These are phyloP conservation scores for Sporopachydermia lactativora DNA, from an alignment of 805 yeast species.

Conservation along the genomic window DNA sequence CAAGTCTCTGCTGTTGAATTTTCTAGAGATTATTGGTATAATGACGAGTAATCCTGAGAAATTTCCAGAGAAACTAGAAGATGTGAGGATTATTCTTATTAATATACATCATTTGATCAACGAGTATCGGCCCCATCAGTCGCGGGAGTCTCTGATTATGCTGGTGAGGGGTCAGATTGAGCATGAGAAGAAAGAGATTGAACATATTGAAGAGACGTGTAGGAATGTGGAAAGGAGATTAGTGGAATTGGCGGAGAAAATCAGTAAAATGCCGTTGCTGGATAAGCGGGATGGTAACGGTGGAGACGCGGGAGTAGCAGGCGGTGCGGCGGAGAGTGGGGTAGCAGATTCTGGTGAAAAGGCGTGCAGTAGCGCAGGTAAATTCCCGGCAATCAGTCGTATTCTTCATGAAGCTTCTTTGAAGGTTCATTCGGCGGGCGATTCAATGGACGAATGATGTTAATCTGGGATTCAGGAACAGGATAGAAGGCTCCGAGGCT, in stretches of 20 bases:
- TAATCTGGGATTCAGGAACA: too few species aligned
- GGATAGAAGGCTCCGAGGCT: too few species aligned
- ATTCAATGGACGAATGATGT: too few species aligned
- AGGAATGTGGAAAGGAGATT: slow-evolving; percentile 26
- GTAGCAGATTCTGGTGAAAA: too few species aligned
- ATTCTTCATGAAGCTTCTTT: background rate
- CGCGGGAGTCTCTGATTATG: slow-evolving; percentile 76
- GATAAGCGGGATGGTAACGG: background rate
- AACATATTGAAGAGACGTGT: slow-evolving; percentile 27
- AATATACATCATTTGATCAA: slow-evolving; percentile 87
- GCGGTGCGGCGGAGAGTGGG: background rate
- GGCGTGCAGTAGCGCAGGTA: too few species aligned
- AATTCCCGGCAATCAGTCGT: background rate
- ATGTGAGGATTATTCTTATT: slow-evolving; percentile 64
- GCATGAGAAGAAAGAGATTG: slow-evolving; percentile 40
- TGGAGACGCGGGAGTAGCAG: background rate
- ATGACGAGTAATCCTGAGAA: slow-evolving; percentile 57
- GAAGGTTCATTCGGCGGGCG: too few species aligned
- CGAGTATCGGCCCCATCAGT: slow-evolving; percentile 90
- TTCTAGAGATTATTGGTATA: slow-evolving; percentile 69
- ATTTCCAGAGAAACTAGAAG: slow-evolving; percentile 52
- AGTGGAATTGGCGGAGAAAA: slow-evolving; percentile 6
- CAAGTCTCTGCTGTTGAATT: slow-evolving; percentile 66
- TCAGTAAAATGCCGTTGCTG: background rate
- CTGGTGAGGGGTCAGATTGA: slow-evolving; percentile 59